Evolutionary conservation across 1,139 yeast genomes (phyloP), one percentile per base, ranked within the genome.

Genomic region (Martiniozyma asiatica): DNA sequence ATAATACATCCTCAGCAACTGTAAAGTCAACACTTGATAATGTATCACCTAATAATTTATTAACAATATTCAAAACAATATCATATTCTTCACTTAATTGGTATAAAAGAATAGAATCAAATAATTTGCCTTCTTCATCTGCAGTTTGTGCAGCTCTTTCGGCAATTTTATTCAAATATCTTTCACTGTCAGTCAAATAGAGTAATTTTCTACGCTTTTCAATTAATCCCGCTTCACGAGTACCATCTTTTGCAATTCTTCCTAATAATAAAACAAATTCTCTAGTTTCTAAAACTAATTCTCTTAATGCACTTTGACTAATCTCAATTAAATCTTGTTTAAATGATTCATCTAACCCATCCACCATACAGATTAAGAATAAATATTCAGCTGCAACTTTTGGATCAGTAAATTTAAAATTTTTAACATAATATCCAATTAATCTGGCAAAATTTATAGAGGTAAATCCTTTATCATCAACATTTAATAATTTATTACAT

Each of bases 21-120:
- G 89, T 62, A 15, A 78, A 65, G n/a, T n/a, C n/a, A n/a, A n/a
- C n/a, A n/a, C n/a, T n/a, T n/a, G n/a, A n/a, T n/a, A n/a, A n/a
- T n/a, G n/a, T 15, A 47, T 87, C 95, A 25, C 96, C 85, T 30
- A 89, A 61, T 20, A 84, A 58, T 46, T 73, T 71, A 56, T 84
- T 87, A 38, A 87, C 71, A 37, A 84, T 68, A 1, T 68, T 55
- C 10, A 87, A 69, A n/a, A 84, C 97, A 18, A 82, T 76, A 48
- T 81, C 81, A 52, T 78, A 80, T 46, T 87, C 94, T 55, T 82
- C 92, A 33, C 94, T 73, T 39, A 87, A 66, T 57, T 87, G 95
- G 50, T 82, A 89, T 35, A 89, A 63, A 34, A 82, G 60, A 35
- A 92, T 68, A 8, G 97, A 84, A 50, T 92, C 97, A 38, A 80